Evolutionary conservation across 2,329 filamentous ascomycete genomes (phyloP).

Genomic region (Xylariaceae sp.): DNA sequence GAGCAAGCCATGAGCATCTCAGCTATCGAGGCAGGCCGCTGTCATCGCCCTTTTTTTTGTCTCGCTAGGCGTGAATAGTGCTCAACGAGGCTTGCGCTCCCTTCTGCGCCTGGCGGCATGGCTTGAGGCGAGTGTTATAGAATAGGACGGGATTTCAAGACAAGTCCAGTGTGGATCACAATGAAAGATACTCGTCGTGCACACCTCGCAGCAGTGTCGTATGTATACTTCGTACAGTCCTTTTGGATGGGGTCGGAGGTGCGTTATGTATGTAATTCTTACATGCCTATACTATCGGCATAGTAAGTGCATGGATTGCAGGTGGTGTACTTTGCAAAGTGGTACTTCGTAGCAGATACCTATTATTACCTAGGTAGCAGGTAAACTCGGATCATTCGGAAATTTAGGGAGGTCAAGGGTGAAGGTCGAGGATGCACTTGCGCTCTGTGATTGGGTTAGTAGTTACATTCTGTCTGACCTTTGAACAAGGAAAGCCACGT

Average conservation of each 20-base stretch:
- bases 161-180: not conserved
- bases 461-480: too few relatives aligned
- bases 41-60: not conserved
- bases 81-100: not conserved
- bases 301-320: not conserved
- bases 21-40: conserved; percentile 4
- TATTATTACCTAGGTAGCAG: not conserved
- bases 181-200: not conserved
- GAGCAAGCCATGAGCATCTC: not conserved
- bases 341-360: too few relatives aligned
- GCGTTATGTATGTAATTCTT: too few relatives aligned
- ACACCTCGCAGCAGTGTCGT: not conserved
- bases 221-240: too few relatives aligned
- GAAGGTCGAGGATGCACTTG: not conserved
- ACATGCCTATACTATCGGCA: not conserved
- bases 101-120: not conserved
- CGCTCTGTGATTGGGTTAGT: too few relatives aligned
- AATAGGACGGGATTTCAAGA: not conserved
- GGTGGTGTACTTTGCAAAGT: not conserved
- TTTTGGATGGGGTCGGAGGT: too few relatives aligned
- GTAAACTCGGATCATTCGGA: conserved; percentile 17
- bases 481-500: conserved; percentile 13
- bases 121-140: not conserved
- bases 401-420: conserved; percentile 4
- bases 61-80: not conserved